phyloP scores from a whole-genome alignment of 495 filamentous ascomycete genomes.

The Cetradonia linearis region DNA sequence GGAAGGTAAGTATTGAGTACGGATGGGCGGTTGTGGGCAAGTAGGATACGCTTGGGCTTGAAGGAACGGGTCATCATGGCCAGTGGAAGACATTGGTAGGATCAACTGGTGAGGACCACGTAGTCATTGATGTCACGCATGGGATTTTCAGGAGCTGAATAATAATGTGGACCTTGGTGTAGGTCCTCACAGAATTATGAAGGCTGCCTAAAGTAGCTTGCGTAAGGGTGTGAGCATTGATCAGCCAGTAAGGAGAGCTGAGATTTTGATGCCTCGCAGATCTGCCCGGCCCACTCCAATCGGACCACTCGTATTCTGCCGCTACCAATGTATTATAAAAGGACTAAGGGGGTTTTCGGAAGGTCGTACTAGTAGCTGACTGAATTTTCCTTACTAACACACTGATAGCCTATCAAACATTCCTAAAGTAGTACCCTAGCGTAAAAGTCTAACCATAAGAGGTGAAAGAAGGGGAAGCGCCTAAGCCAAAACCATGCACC shows the following conservation, averaged over 20 bases:
- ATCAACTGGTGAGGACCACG: not conserved
- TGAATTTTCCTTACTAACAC: not conserved
- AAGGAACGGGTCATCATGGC: conserved; percentile 79
- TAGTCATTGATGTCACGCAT: not conserved
- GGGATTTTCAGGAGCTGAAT: not conserved
- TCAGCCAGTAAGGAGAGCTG: too few species aligned
- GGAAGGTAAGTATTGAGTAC: conserved; percentile 10
- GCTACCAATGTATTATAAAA: not conserved
- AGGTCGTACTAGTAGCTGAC: not conserved
- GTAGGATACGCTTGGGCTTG: conserved; percentile 71
- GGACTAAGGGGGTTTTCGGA: not conserved
- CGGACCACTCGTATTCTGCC: conserved; percentile 6
- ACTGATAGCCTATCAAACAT: not conserved
- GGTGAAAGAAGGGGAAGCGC: not conserved
- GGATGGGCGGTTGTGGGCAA: conserved; percentile 9
- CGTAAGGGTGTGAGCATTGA: too few species aligned
- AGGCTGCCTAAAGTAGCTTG: conserved; percentile 6
- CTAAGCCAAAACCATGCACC: conserved; percentile 6
- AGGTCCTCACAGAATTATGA: not conserved
- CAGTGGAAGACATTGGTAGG: conserved; percentile 51
- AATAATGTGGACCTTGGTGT: not conserved
- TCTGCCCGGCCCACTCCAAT: not conserved
- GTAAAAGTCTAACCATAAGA: not conserved
- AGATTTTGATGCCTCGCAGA: not conserved
- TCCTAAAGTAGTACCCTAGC: not conserved